Base-by-base conservation (phyloP, 2,329 filamentous ascomycete species). In the Hortaea werneckii region DNA sequence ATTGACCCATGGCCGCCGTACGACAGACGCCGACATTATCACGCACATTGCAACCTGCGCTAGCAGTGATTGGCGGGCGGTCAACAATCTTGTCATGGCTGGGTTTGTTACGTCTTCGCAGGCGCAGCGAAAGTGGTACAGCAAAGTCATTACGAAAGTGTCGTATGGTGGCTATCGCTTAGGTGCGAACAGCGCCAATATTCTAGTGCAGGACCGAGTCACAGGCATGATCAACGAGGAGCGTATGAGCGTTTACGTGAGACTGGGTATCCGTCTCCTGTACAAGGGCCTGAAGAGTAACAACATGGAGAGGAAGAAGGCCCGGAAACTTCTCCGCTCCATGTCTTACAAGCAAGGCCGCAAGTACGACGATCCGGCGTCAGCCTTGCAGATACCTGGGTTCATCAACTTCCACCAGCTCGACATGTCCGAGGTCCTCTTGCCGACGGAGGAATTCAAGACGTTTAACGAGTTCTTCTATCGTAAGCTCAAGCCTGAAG, bases 401-500 rank as follows among this genome's bases (percentile, higher is more conserved):
- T 98, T 98, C 60, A 87, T 98, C 68, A 81, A 83, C 50, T 96
- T 98, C 71, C 92, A 98, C 65, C 85, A 87, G 50, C 77, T 98
- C 12, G 84, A 98, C 65, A 88, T 96, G 82, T 80, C 81, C 1
- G 92, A 98, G 65, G 90, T 98, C 7, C 72, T 94, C 10, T 70
- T 82, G n/a, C 80, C 87, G 0, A 67, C 85, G 0, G 80, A 87
- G 1, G 75, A 90, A 50, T 98, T 96, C 73, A 94, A 87, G 67
- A 95, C 79, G 63, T 98, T 98, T 73, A 98, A 98, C 67, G 87
- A 98, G 64, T 98, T 98, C 76, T 98, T 98, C 70, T 98, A 95
- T 67, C 86, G 92, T 42, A 82, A 86, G 6, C 71, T 98, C 51
- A 98, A 96, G 69, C 88, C 89, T 1, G 77, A 66, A 7, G 85